phyloP scores from a whole-genome alignment of 129 eudicot genomes.

The Tanacetum coccineum region DNA sequence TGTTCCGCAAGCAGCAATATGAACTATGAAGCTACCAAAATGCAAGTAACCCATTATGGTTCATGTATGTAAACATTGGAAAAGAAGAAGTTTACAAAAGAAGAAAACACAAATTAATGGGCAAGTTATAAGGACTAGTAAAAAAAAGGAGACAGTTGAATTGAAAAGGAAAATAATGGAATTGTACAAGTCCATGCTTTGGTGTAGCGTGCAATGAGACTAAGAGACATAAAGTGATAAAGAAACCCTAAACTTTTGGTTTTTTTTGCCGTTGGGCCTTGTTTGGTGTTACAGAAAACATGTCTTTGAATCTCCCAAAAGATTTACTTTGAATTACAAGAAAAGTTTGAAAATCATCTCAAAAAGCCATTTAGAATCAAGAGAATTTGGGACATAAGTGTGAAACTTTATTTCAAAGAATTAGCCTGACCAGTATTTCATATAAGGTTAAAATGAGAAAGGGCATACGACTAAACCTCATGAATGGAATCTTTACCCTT shows the following conservation, averaged over 20 bases:
- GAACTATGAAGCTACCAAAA: conserved; percentile 8
- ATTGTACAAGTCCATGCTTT: conserved; percentile 35
- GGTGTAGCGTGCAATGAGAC: conserved; percentile 41
- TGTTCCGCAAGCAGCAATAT: too few species aligned
- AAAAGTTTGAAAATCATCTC: conserved; percentile 21
- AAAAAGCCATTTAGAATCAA: conserved; percentile 18
- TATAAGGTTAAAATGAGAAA: too few species aligned
- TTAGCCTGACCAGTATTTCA: neutral
- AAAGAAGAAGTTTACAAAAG: neutral
- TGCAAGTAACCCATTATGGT: neutral
- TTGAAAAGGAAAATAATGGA: conserved; percentile 29
- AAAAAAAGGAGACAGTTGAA: conserved; percentile 28
- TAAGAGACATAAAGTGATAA: conserved; percentile 40
- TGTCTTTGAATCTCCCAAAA: conserved; percentile 33
- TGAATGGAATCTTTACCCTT: neutral
- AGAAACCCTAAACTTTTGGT: conserved; percentile 30
- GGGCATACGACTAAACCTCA: neutral
- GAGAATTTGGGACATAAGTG: conserved; percentile 11
- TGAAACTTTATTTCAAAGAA: conserved; percentile 2
- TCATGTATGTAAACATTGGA: neutral
- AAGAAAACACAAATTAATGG: neutral
- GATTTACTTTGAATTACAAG: conserved; percentile 24
- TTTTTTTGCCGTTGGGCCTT: conserved; percentile 30
- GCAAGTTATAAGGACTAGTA: conserved; percentile 17
- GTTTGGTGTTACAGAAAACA: conserved; percentile 31